Evolutionary conservation across 139 green algal species (phyloP).

Genomic region (Tetraselmis chui): DNA sequence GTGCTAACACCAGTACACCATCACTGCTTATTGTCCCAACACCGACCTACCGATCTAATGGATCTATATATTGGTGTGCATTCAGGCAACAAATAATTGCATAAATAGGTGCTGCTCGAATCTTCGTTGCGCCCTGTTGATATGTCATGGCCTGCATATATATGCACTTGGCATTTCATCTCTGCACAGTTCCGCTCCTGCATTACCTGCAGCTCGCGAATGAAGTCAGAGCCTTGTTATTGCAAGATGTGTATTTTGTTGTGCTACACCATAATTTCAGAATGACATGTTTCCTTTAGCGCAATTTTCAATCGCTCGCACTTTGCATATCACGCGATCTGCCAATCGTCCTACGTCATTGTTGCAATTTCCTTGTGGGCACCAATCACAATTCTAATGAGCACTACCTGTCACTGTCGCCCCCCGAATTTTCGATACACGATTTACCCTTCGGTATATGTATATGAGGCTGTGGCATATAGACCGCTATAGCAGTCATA

Average conservation of each 20-base stretch:
- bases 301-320: not conserved
- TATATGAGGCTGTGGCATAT: not conserved
- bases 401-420: not conserved
- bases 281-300: not conserved
- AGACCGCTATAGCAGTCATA: not conserved
- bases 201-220: not conserved
- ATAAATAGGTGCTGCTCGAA: too few relatives aligned
- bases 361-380: not conserved
- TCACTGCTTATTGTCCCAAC: too few relatives aligned
- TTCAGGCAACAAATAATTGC: too few relatives aligned
- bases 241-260: too few relatives aligned
- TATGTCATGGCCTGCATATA: too few relatives aligned
- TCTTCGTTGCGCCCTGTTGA: too few relatives aligned
- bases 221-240: too few relatives aligned
- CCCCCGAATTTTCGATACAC: too few relatives aligned
- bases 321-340: not conserved
- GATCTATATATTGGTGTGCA: too few relatives aligned
- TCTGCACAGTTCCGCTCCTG: not conserved
- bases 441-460: not conserved
- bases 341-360: not conserved
- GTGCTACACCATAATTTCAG: not conserved
- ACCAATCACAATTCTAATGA: not conserved
- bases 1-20: too few relatives aligned
- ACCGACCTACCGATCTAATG: too few relatives aligned
- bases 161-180: not conserved